Base-by-base conservation (phyloP, 2,329 filamentous ascomycete species). In the Cercospora sp. region DNA sequence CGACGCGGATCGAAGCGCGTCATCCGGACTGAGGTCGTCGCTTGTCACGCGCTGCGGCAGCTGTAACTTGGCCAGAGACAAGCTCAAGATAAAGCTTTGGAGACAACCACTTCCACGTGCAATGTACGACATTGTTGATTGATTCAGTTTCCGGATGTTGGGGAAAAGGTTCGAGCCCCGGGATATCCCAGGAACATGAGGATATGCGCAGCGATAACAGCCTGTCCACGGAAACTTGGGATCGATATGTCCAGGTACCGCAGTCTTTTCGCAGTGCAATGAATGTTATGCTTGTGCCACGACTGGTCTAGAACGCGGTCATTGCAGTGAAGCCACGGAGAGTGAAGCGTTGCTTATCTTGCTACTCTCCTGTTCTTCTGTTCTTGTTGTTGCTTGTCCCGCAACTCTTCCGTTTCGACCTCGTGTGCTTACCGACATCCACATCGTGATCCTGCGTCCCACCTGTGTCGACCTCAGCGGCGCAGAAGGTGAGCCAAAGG, bases 391-490 rank as follows among this genome's bases (percentile, higher is more conserved):
- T 28, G 10, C 23, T 26, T 7, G 20, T 9, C 23, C 48, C 20
- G 48, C 23, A 18, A 28, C 10, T 28, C 23, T 53, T 28, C 48
- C 48, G 48, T n/a, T 1, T 2, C 48, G 23, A 53, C 23, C 23
- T 53, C 48, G 48, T 28, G 48, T 53, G 48, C 48, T 53, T 53
- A n/a, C 48, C 48, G 48, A 53, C 20, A 8, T 53, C 23, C 48
- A 53, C 48, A 28, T 13, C 48, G 23, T 7, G 48, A 53, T 53
- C 20, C 20, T 28, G 48, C 48, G 48, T 53, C 12, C 30, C 58
- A 60, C 36, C 18, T 60, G 9, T 26, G 16, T 45, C 58, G 58
- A 42, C 33, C 58, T 42, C 58, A 60, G 33, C 58, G 58, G 58
- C 58, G 58, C 58, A 42, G 26, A 20, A 59, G 13, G 3, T 26